A percentile compares a stretch with the other conserved stretches of the same genome.
Evolutionary conservation across 2,329 filamentous ascomycete genomes (phyloP).

Genomic region (Atkinsonella texensis): DNA sequence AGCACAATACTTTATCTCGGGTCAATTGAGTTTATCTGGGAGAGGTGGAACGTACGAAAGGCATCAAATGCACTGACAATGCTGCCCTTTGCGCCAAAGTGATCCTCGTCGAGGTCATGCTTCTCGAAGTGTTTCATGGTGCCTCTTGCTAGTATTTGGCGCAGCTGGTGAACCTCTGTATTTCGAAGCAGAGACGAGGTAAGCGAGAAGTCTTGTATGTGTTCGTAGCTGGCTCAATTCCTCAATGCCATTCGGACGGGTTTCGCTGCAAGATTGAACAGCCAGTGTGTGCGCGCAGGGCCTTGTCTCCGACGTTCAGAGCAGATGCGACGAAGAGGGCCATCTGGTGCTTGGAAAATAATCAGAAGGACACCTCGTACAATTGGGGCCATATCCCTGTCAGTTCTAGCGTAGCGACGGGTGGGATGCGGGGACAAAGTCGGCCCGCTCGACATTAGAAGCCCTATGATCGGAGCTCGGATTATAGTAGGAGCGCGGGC

Average conservation of each 20-base stretch:
- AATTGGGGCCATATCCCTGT: slow-evolving; percentile 1
- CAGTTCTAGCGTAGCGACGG: background rate
- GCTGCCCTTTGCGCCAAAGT: slow-evolving; percentile 62
- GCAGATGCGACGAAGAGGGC: background rate
- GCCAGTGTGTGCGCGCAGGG: background rate
- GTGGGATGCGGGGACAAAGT: background rate
- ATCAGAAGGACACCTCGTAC: background rate
- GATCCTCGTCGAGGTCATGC: slow-evolving; percentile 56
- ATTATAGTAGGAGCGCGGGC: too few relatives aligned
- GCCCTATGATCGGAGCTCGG: too few relatives aligned
- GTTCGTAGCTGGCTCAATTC: background rate
- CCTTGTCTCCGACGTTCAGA: background rate
- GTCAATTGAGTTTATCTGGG: background rate
- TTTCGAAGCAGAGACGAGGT: too few relatives aligned
- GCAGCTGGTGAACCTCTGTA: background rate
- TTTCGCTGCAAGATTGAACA: background rate
- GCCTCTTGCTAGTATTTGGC: background rate
- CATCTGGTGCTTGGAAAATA: background rate
- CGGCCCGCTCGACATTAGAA: background rate
- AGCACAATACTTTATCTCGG: background rate
- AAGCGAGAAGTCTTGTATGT: background rate
- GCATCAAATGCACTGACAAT: slow-evolving; percentile 87
- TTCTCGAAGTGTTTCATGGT: slow-evolving; percentile 71
- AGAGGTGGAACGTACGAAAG: slow-evolving; percentile 58
- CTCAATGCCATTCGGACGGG: background rate